Conservation (phyloP, 2,329 filamentous ascomycete genomes). For the Aureobasidium subglaciale region DNA sequence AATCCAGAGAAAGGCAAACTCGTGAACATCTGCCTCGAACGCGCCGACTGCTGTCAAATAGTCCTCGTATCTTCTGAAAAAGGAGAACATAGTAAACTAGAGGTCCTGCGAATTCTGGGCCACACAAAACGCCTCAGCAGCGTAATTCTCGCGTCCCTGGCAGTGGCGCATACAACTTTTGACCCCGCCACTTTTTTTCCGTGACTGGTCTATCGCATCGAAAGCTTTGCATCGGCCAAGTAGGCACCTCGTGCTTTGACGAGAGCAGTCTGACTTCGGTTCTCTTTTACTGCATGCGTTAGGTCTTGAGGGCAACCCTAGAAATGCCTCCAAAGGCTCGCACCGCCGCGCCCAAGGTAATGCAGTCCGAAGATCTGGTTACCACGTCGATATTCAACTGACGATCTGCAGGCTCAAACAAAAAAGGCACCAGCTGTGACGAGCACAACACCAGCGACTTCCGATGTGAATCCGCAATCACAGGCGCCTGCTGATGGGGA, state of each 20-base stretch:
- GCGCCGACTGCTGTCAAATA: background rate
- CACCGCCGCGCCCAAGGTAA: constrained; percentile 10
- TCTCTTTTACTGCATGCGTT: background rate
- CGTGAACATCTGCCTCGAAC: background rate
- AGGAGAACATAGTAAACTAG: background rate
- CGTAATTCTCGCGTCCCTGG: background rate
- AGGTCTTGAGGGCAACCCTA: background rate
- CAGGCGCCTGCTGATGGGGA: background rate
- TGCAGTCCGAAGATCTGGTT: background rate
- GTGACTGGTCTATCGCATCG: constrained; percentile 14
- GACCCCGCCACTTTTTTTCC: constrained; percentile 15
- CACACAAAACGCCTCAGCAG: background rate
- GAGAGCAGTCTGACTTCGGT: background rate
- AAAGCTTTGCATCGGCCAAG: constrained; percentile 5
- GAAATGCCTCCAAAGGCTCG: constrained; percentile 15
- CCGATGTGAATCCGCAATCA: background rate
- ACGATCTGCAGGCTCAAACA: constrained; percentile 5
- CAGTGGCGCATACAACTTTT: constrained; percentile 13
- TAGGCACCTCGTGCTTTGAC: background rate
- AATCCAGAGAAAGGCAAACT: background rate
- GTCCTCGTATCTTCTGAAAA: constrained; percentile 8
- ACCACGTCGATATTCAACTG: background rate
- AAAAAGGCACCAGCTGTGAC: constrained; percentile 14
- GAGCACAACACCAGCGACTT: constrained; percentile 8
- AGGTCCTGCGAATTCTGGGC: background rate